These are phyloP conservation scores for Paracamarosporium sp. DNA, from an alignment of 2,329 filamentous ascomycete genomes.

Conservation along the genomic window DNA sequence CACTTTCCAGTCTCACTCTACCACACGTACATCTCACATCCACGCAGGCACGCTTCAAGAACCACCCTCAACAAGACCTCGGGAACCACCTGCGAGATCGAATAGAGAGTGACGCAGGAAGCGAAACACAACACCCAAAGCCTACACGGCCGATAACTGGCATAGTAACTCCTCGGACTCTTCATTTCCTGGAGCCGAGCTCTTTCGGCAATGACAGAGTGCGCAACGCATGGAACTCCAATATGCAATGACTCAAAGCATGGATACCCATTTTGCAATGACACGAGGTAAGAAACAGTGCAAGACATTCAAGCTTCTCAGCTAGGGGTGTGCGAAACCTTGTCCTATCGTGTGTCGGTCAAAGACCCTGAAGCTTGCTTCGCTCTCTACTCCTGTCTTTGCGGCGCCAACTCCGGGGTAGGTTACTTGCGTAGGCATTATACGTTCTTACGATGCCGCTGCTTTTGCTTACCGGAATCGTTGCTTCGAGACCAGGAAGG, in stretches of 20 bases:
- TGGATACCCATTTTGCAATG: background rate
- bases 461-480: background rate
- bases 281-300: background rate
- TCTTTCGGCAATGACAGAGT: background rate
- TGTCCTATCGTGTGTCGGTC: background rate
- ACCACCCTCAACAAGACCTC: background rate
- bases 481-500: background rate
- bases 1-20: background rate
- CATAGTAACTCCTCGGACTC: background rate
- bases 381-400: background rate
- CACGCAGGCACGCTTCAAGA: constrained; percentile 1
- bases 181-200: background rate
- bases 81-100: background rate
- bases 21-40: background rate
- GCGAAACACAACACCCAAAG: background rate
- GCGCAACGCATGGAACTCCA: background rate
- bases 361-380: background rate
- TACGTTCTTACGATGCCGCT: background rate
- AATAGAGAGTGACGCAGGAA: background rate
- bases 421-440: constrained; percentile 1
- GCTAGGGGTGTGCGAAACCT: background rate
- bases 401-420: background rate
- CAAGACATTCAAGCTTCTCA: background rate
- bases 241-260: background rate
- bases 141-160: background rate